Evolutionary conservation across 2,329 filamentous ascomycete species (phyloP), one percentile per base, ranked within the genome.

Genomic region (Sclerotinia nivalis): DNA sequence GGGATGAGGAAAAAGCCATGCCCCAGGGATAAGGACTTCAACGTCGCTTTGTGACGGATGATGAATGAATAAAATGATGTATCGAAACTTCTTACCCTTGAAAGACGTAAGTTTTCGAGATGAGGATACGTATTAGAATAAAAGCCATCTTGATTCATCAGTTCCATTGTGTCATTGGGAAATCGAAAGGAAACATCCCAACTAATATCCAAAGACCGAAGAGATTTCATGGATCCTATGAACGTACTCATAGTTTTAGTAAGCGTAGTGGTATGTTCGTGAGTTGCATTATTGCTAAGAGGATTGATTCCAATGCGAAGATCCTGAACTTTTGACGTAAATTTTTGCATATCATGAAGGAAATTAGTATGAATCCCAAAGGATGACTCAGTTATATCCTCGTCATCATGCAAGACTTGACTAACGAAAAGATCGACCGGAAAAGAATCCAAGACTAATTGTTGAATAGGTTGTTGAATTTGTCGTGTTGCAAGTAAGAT

Each of bases 181-280:
- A 64, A 69, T 64, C 67, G 47, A 54, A 22, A 69, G 22, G 67
- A 64, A 59, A 64, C 56, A 4, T 69, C 65, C 4, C n/a, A 40
- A 9, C 58, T 55, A 7, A 69, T 34, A 37, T 69, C 55, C 15
- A 68, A 18, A 34, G 20, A 50, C 18, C 45, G 66, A 28, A 68
- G 66, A 15, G 28, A 58, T 40, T 54, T 10, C 66, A 68, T 61
- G n/a, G 66, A 52, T 22, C 49, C 58, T 12, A 69, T 47, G 28
- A 69, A 69, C 4, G 45, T 28, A 13, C 25, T 55, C 25, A 69
- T 64, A 18, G 67, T 54, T 69, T 60, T 50, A 25, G 58, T 28
- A 47, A 52, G 28, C 18, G 40, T 4, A 22, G 7, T 8, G 8
- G 20, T 25, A n/a, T 54, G 28, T 22, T 40, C n/a, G 8, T 12